Conservation (phyloP, 2,329 filamentous ascomycete genomes). For the Albophoma yamanashiensis region DNA sequence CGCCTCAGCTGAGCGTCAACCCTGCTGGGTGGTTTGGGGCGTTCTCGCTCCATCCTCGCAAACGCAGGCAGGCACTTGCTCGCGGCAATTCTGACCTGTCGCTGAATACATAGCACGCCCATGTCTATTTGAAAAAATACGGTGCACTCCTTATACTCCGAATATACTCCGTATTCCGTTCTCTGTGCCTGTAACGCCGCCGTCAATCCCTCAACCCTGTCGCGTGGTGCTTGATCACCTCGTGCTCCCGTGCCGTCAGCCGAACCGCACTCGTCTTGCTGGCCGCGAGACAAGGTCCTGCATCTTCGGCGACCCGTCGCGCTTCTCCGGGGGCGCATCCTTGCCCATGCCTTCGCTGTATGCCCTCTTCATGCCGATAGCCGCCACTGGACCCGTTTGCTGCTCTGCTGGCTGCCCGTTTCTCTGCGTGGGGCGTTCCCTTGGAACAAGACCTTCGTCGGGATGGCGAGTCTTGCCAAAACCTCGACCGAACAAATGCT, state of each 20-base stretch:
- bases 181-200: neutral
- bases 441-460: conserved; percentile 32
- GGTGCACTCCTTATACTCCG: neutral
- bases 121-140: neutral
- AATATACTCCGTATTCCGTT: neutral
- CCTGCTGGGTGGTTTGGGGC: neutral
- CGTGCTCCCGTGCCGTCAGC: neutral
- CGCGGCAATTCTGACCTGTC: neutral
- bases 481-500: conserved; percentile 39
- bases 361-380: conserved; percentile 13
- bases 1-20: neutral
- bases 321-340: neutral
- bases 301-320: neutral
- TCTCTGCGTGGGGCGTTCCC: conserved; percentile 6
- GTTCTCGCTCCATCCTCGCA: neutral
- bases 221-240: neutral
- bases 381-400: neutral
- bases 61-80: neutral
- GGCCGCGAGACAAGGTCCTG: conserved; percentile 13
- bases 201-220: neutral
- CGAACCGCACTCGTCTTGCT: conserved; percentile 21
- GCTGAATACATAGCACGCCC: neutral
- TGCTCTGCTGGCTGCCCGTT: neutral
- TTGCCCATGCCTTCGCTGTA: conserved; percentile 7
- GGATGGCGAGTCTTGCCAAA: conserved; percentile 31